Percentiles rank a stretch among this genome's conserved stretches.
Conservation (phyloP, 768 basidiomycete species). For the Pulveroboletus sp. region DNA sequence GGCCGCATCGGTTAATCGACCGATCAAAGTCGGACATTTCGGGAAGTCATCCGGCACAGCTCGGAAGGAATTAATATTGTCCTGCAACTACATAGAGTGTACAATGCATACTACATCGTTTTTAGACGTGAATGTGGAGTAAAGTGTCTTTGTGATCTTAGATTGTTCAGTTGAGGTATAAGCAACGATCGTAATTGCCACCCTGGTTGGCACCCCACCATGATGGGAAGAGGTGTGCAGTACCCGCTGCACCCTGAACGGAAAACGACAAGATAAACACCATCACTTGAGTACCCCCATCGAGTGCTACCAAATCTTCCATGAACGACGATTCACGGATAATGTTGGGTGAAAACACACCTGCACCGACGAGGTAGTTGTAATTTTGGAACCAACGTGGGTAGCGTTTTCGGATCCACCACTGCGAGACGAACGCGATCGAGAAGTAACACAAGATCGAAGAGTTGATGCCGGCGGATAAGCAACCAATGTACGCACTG, state of each 20-base stretch:
- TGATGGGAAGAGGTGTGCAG: conserved; percentile 46
- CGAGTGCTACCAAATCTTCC: conserved; percentile 25
- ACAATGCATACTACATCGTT: no score
- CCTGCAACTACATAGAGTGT: no score
- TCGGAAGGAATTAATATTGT: no score
- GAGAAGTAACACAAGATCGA: conserved; percentile 13
- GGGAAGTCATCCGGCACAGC: no score
- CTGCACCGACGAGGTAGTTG: conserved; percentile 45
- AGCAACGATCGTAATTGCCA: conserved; percentile 33
- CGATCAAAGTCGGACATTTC: no score
- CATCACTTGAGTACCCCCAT: conserved; percentile 47
- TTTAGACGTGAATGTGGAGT: no score
- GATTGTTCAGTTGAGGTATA: no score
- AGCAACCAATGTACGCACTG: conserved; percentile 18
- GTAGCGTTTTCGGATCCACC: conserved; percentile 36
- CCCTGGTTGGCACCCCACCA: conserved; percentile 60
- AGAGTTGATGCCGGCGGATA: conserved; percentile 25
- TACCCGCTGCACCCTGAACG: conserved; percentile 49
- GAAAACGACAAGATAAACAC: conserved; percentile 49
- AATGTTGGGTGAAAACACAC: conserved; percentile 5
- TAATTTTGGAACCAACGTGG: conserved; percentile 37
- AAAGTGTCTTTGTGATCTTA: no score
- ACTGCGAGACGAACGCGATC: conserved; percentile 35
- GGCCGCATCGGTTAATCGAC: no score
- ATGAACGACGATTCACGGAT: neutral